Base-by-base conservation (phyloP, 1,139 yeast genomes). In the Debaryomyces fabryi region DNA sequence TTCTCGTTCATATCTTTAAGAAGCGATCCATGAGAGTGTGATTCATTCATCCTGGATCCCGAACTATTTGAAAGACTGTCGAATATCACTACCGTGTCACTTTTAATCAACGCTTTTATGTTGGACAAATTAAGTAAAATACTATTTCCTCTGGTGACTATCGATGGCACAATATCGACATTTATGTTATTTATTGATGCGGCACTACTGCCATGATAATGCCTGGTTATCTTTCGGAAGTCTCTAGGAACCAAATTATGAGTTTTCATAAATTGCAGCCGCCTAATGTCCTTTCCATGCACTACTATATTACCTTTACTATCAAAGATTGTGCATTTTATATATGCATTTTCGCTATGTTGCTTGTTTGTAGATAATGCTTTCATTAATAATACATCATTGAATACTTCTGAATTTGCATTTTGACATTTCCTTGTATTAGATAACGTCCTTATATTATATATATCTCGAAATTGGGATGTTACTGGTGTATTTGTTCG, bases 261-360 rank as follows among this genome's bases (percentile, higher is more conserved):
- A 13, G 58, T 50, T 48, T 68, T 67, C 68, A 76, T 67, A 51
- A 76, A 74, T 40, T 68, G 68, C 52, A 57, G 60, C 46, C 74
- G 62, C 41, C 65, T 62, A 35, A 74, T 58, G 38, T 73, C 78
- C 50, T 70, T 69, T 15, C 78, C 77, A 48, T 73, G 79, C 21
- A 65, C 64, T 4, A 67, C 62, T 53, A 76, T 68, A 34, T 69
- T 64, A 2, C 81, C 81, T 3, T 57, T 45, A 5, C 53, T 46
- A 51, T 75, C 64, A 48, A 75, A 75, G 13, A 73, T 65, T 0
- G 97, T 89, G 58, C 97, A 91, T 51, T 86, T 54, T 20, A 76
- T 69, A 45, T 54, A 58, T 34, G 69, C 75, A 41, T 57, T 64
- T 24, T 63, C 72, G 4, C 52, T 13, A 9, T 32, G 39, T 40